phyloP scores from a whole-genome alignment of 768 basidiomycete genomes.

The Cyathus striatus region DNA sequence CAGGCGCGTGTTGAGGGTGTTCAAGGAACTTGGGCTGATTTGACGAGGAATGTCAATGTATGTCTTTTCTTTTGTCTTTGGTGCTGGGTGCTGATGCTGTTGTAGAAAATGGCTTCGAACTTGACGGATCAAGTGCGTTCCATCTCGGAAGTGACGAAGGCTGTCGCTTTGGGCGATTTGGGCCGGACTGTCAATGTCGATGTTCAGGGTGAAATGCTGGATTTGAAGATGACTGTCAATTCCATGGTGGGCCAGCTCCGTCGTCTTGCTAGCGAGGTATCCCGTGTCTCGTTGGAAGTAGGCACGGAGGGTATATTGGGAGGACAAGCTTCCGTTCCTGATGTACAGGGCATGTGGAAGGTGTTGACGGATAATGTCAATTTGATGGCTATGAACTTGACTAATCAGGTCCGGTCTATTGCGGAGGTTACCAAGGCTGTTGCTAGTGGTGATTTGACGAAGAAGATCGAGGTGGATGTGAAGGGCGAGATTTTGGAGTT shows the following conservation, averaged over 20 bases:
- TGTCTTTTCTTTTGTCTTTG: slow-evolving; percentile 15
- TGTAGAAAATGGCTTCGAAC: slow-evolving; percentile 82
- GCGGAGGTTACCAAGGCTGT: slow-evolving; percentile 95
- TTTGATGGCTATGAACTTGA: slow-evolving; percentile 86
- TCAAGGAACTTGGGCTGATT: slow-evolving; percentile 89
- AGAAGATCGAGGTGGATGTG: slow-evolving; percentile 90
- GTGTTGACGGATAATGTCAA: slow-evolving; percentile 82
- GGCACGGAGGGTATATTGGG: slow-evolving; percentile 92
- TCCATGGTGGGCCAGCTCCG: slow-evolving; percentile 80
- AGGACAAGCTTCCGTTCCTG: slow-evolving; percentile 89
- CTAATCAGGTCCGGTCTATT: slow-evolving; percentile 81
- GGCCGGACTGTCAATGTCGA: slow-evolving; percentile 84
- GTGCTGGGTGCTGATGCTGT: background rate
- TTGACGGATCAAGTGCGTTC: slow-evolving; percentile 85
- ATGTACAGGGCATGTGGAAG: slow-evolving; percentile 95
- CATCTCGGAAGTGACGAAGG: slow-evolving; percentile 87
- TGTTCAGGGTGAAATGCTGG: slow-evolving; percentile 92
- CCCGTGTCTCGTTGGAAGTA: slow-evolving; percentile 87
- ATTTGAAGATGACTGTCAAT: slow-evolving; percentile 83
- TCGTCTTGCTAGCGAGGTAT: slow-evolving; percentile 79
- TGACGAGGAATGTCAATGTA: slow-evolving; percentile 89
- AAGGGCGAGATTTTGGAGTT: slow-evolving; percentile 88
- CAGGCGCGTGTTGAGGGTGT: slow-evolving; percentile 89
- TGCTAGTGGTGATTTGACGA: slow-evolving; percentile 86
- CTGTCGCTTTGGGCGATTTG: slow-evolving; percentile 83